Percentiles rank a stretch among this genome's conserved stretches.
Evolutionary conservation across 1,284 basidiomycete species (phyloP).

Genomic region (Ustilago shanxiensis): DNA sequence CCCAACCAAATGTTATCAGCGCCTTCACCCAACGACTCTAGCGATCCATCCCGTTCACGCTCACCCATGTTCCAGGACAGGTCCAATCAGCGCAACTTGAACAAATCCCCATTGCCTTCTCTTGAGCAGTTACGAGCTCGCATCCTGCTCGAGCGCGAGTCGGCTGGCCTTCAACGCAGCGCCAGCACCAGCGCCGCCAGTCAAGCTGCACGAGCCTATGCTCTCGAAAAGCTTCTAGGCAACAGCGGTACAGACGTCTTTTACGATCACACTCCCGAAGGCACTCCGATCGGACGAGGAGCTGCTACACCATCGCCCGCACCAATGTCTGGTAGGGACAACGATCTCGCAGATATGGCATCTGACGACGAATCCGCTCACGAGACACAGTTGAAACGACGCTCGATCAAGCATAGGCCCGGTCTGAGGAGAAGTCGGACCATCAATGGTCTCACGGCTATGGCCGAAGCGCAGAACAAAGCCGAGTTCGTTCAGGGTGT

Average conservation of each 20-base stretch:
- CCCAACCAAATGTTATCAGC: conserved; percentile 9
- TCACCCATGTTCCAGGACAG: conserved; percentile 36
- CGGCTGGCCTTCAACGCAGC: conserved; percentile 56
- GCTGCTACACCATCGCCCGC: conserved; percentile 40
- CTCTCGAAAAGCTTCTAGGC: conserved; percentile 67
- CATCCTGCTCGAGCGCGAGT: conserved; percentile 62
- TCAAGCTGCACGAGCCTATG: conserved; percentile 66
- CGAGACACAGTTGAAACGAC: conserved; percentile 33
- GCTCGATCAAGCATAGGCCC: conserved; percentile 36
- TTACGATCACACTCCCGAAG: conserved; percentile 50
- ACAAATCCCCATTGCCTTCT: conserved; percentile 61
- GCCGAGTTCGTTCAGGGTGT: conserved; percentile 56
- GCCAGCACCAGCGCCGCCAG: conserved; percentile 64
- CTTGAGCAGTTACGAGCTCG: conserved; percentile 65
- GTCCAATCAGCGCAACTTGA: conserved; percentile 29
- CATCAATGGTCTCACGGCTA: conserved; percentile 59
- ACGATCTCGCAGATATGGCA: conserved; percentile 34
- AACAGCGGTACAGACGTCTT: conserved; percentile 52
- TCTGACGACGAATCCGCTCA: conserved; percentile 45
- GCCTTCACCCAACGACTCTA: conserved; percentile 8
- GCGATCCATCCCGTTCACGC: conserved; percentile 30
- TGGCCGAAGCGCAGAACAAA: conserved; percentile 58
- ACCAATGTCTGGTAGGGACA: conserved; percentile 11
- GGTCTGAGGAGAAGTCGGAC: conserved; percentile 50
- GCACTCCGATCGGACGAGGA: conserved; percentile 38